Evolutionary conservation across 345 rosid species (phyloP).

Genomic region (sweet orange (Citrus sinensis)): DVS_A1.0 CM039164.1:29097501-29098000

Average conservation of each 20-base stretch:
- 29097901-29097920: too few relatives aligned
- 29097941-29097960: background rate
- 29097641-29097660: background rate
- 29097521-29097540: constrained; percentile 5
- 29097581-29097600: background rate
- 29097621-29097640: background rate
- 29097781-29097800: background rate
- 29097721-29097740: background rate
- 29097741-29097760: background rate
- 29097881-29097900: too few relatives aligned
- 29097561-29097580: constrained; percentile 7
- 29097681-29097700: background rate
- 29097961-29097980: too few relatives aligned
- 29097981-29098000: too few relatives aligned
- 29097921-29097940: background rate
- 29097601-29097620: background rate
- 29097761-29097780: background rate
- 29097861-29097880: too few relatives aligned
- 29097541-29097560: constrained; percentile 22
- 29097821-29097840: background rate
- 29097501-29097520: background rate
- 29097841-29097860: background rate
- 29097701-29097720: background rate
- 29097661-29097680: background rate
- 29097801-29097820: background rate